Evolutionary conservation across 768 basidiomycete genomes (phyloP), one percentile per base, ranked within the genome.

Genomic region (Tricholoma matsutake): DNA sequence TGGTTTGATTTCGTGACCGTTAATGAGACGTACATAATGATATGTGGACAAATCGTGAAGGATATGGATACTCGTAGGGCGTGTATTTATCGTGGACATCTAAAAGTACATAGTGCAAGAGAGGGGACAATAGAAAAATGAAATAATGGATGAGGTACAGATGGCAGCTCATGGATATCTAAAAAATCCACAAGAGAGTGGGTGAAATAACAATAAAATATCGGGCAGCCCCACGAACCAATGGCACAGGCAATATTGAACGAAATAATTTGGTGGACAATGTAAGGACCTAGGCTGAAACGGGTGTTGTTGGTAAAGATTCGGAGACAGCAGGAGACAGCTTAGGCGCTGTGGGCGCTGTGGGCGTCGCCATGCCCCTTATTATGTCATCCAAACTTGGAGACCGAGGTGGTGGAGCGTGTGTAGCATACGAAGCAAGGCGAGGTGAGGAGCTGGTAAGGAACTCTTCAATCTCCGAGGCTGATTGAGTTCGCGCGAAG

Each of bases 391-490:
- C 68, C 6, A 71, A 57, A 53, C 67, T 73, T 39, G 70, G 62
- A 14, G 75, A 73, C 7, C 69, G 65, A 25, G 66, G 63, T 16
- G 66, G 66, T 57, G 71, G 64, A 16, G 57, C 25, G n/a, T 53
- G 32, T 31, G 25, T 53, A 13, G 61, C 0, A 54, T 54, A 59
- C 20, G 58, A 39, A 37, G 58, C 32, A 67, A 69, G 69, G 56
- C 63, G 72, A 49, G 64, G 79, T 59, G 71, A 74, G 29, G 69
- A 62, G 35, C 75, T 70, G 22, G 78, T 70, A 20, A 85, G 63
- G 57, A 81, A 75, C 31, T 79, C 82, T 61, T 84, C 83, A 10
- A 88, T 73, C 65, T 81, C 85, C 32, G 85, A 85, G 2, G 78
- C 79, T 14, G 85, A 85, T 25, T 75, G 76, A n/a, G 78, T 73